Evolutionary conservation across 164 flowering plant genomes (phyloP).

Genomic region (Chloranthus sessilifolius): DNA sequence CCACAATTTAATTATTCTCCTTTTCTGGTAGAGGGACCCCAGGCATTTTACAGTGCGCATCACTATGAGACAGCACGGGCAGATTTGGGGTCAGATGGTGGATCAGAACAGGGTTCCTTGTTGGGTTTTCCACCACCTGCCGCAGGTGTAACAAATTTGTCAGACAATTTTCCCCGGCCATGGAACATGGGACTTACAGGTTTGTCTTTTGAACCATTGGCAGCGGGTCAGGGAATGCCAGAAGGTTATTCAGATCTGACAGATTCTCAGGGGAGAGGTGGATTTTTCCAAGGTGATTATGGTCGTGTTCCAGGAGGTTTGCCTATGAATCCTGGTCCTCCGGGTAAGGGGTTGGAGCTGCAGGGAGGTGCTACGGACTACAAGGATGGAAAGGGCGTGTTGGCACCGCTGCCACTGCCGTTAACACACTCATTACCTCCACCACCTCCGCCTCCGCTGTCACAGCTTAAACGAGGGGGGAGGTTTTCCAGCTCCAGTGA

Average conservation of each 20-base stretch:
- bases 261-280: constrained; percentile 43
- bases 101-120: constrained; percentile 60
- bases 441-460: constrained; percentile 38
- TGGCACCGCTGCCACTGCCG: constrained; percentile 42
- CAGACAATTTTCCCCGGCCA: constrained; percentile 43
- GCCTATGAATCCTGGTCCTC: constrained; percentile 26
- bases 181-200: constrained; percentile 46
- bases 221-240: constrained; percentile 30
- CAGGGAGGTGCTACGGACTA: constrained; percentile 30
- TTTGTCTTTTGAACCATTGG: constrained; percentile 33
- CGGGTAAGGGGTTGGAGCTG: constrained; percentile 32
- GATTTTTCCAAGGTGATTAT: constrained; percentile 49
- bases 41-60: constrained; percentile 36
- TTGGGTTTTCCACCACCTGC: constrained; percentile 59
- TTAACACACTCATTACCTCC: constrained; percentile 53
- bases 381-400: constrained; percentile 51
- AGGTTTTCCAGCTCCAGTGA: constrained; percentile 38
- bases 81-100: constrained; percentile 46
- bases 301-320: constrained; percentile 33
- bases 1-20: constrained; percentile 48
- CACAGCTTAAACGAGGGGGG: constrained; percentile 33
- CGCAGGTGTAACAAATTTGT: constrained; percentile 26
- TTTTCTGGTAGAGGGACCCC: constrained; percentile 53
- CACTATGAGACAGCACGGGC: constrained; percentile 48
- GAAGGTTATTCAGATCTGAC: constrained; percentile 37